Evolutionary conservation across 2,329 filamentous ascomycete genomes (phyloP), one percentile per base, ranked within the genome.

Genomic region (Proliferodiscus dingleyae): DNA sequence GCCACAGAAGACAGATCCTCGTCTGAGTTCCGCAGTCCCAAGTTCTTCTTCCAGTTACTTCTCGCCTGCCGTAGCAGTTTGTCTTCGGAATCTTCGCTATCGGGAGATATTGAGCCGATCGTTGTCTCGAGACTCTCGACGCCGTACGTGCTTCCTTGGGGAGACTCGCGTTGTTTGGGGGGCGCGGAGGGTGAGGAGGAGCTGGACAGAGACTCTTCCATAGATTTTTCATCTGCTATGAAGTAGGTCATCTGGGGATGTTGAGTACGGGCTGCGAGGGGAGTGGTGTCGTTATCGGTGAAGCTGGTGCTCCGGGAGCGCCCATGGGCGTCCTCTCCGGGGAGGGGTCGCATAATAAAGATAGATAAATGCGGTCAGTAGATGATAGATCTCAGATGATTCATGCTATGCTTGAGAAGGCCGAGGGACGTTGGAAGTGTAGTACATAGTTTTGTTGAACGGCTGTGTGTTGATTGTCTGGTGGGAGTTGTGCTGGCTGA

Each of bases 171-270:
- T 41, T 55, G 56, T 46, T 58, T 62, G 3, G 53, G 53, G 37
- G 54, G 58, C 49, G 46, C 45, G 41, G 15, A 24, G 42, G 38
- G 9, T 38, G 41, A 15, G 53, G 55, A 36, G 64, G 51, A 36
- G 61, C 56, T 18, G 59, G 61, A 37, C 65, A 60, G 57, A 37
- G 67, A 66, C 9, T 67, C 62, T 49, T 73, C 69, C 49, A 77
- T 63, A 9, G 68, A 64, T 37, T 71, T 68, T 60, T 77, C 75
- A 54, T 75, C 71, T 54, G 70, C 69, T 40, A 78, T 58, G 51
- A 74, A 69, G 52, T 73, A 77, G 43, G 71, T 74, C 71, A 77
- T 76, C 38, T 73, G 71, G 43, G 67, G 67, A 40, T 52, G 45
- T 39, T 60, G 50, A 56, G 63, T 37, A 62, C 56, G 43, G 56